Evolutionary conservation across 106 monocot species (phyloP).

Genomic region (Hemerocallis citrina): DNA sequence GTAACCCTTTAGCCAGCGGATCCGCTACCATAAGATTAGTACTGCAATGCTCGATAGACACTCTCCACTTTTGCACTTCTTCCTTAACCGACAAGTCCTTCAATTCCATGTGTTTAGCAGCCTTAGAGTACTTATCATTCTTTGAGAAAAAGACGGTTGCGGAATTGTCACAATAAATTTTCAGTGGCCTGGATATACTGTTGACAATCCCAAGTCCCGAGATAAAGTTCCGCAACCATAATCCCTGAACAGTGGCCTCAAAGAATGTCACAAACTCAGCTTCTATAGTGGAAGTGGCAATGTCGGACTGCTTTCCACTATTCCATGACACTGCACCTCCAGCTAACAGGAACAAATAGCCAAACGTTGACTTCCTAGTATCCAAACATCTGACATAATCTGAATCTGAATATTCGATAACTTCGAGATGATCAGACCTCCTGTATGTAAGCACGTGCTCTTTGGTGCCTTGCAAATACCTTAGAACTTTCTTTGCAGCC

Average conservation of each 20-base stretch:
- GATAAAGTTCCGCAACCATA: slow-evolving; percentile 8
- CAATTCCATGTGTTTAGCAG: slow-evolving; percentile 10
- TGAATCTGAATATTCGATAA: too few relatives aligned
- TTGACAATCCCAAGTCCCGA: slow-evolving; percentile 3
- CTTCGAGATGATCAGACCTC: too few relatives aligned
- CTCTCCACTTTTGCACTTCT: slow-evolving; percentile 6
- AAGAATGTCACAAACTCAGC: slow-evolving; percentile 2
- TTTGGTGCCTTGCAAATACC: slow-evolving; percentile 14
- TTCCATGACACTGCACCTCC: too few relatives aligned
- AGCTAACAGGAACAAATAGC: too few relatives aligned
- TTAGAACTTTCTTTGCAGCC: not conserved
- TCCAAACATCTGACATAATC: slow-evolving; percentile 2
- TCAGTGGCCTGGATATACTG: too few relatives aligned
- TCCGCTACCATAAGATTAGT: not conserved
- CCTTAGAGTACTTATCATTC: slow-evolving; percentile 1
- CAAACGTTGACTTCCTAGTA: not conserved
- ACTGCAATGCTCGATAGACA: not conserved
- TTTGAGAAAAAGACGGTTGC: too few relatives aligned
- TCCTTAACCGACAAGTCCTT: slow-evolving; percentile 12
- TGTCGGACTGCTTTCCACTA: not conserved
- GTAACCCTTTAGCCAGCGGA: not conserved
- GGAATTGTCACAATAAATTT: too few relatives aligned
- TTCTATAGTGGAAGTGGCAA: not conserved
- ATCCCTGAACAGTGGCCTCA: not conserved
- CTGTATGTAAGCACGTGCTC: too few relatives aligned